Evolutionary conservation across 129 eudicot species (phyloP).

Genomic region (Calendula officinalis): DNA sequence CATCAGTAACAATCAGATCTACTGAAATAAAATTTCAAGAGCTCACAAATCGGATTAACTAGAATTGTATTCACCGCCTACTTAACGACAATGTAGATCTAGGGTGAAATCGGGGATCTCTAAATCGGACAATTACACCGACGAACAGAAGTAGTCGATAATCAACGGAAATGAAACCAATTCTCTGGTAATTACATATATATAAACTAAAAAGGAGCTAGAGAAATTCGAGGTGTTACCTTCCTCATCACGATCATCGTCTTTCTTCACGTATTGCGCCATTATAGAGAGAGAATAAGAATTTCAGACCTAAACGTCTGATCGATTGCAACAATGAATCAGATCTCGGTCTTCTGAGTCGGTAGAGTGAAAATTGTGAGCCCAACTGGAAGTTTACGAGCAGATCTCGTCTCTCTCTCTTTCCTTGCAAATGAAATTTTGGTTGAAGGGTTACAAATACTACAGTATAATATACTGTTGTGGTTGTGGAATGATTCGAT

Average conservation of each 20-base stretch:
- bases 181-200: neutral
- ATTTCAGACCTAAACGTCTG: neutral
- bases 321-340: slow-evolving; percentile 22
- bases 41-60: neutral
- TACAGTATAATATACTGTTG: neutral
- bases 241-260: slow-evolving; percentile 96
- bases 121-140: slow-evolving; percentile 12
- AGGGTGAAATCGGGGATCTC: neutral
- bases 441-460: slow-evolving; percentile 23
- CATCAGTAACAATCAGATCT: slow-evolving; percentile 15
- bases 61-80: neutral
- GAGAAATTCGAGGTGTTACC: slow-evolving; percentile 34
- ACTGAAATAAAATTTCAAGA: neutral
- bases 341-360: slow-evolving; percentile 26
- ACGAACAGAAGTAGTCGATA: neutral
- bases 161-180: slow-evolving; percentile 11
- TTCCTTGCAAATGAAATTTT: slow-evolving; percentile 16
- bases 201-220: slow-evolving; percentile 6
- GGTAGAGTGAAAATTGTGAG: slow-evolving; percentile 13
- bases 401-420: slow-evolving; percentile 25
- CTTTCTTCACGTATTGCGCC: slow-evolving; percentile 88
- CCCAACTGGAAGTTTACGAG: slow-evolving; percentile 24
- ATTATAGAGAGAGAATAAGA: slow-evolving; percentile 27
- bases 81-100: slow-evolving; percentile 27
- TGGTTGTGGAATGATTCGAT: neutral